Evolutionary conservation across 1,284 basidiomycete genomes (phyloP).

Genomic region (Ustilago xerochloae): DNA sequence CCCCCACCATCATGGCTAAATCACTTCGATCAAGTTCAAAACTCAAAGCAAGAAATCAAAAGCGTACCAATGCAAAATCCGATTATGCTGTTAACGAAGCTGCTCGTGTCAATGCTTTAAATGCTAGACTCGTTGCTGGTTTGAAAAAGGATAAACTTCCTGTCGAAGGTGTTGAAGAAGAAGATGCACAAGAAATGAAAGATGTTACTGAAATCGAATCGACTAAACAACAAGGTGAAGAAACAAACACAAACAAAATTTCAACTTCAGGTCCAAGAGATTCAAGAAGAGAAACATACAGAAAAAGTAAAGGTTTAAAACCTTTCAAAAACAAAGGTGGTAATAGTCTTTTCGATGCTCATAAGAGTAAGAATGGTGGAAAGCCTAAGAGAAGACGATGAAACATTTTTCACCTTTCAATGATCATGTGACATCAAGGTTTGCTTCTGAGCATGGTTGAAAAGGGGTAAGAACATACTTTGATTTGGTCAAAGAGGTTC

Average conservation of each 20-base stretch:
- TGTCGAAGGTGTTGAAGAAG: constrained; percentile 69
- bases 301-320: constrained; percentile 51
- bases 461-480: too few relatives aligned
- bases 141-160: constrained; percentile 36
- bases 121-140: constrained; percentile 74
- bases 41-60: constrained; percentile 83
- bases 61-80: constrained; percentile 77
- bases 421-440: too few relatives aligned
- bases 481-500: too few relatives aligned
- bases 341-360: constrained; percentile 29
- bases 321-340: constrained; percentile 53
- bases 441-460: neutral
- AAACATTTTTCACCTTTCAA: neutral
- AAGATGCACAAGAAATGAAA: constrained; percentile 70
- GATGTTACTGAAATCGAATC: constrained; percentile 66
- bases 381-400: constrained; percentile 58
- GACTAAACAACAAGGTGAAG: neutral
- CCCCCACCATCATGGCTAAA: constrained; percentile 84
- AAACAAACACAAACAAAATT: constrained; percentile 34
- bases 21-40: constrained; percentile 89
- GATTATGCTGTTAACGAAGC: constrained; percentile 87
- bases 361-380: constrained; percentile 56
- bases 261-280: constrained; percentile 57
- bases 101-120: constrained; percentile 81
- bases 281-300: constrained; percentile 58